phyloP scores from a whole-genome alignment of 148 eudicot species.

The Persicaria tinctoria region DNA sequence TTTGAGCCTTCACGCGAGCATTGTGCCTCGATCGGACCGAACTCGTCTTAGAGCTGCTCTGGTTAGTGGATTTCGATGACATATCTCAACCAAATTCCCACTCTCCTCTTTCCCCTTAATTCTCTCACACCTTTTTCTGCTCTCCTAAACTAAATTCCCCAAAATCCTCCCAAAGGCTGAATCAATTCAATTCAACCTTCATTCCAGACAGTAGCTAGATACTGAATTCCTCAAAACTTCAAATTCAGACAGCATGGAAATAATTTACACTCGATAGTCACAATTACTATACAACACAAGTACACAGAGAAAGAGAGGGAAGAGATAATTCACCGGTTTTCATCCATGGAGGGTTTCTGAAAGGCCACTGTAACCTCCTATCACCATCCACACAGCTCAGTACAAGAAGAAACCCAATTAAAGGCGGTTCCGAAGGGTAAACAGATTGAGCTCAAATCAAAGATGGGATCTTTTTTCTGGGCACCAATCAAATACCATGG shows the following conservation, averaged over 20 bases:
- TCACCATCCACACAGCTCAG: not conserved
- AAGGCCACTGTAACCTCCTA: not conserved
- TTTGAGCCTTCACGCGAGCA: conserved; percentile 40
- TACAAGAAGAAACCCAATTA: not conserved
- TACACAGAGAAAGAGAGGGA: not conserved
- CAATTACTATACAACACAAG: not conserved
- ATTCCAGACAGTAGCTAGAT: not conserved
- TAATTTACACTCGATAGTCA: not conserved
- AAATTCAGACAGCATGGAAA: not conserved
- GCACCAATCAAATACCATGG: conserved; percentile 1
- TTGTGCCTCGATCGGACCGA: conserved; percentile 46
- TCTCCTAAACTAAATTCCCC: not conserved
- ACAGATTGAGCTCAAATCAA: not conserved
- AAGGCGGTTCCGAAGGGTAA: not conserved
- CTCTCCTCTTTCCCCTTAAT: conserved; percentile 11
- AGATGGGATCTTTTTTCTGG: conserved; percentile 2
- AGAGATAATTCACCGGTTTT: conserved; percentile 6
- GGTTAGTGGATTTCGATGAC: conserved; percentile 60
- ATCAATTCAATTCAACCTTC: not conserved
- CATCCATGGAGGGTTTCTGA: conserved; percentile 2
- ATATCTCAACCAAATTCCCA: conserved; percentile 27
- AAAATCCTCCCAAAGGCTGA: not conserved
- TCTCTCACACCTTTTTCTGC: not conserved
- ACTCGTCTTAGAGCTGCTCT: conserved; percentile 45
- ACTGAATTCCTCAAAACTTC: not conserved